These are phyloP conservation scores for Aspergillus phoenicis DNA, from an alignment of 2,329 filamentous ascomycete species.

Conservation along the genomic window DNA sequence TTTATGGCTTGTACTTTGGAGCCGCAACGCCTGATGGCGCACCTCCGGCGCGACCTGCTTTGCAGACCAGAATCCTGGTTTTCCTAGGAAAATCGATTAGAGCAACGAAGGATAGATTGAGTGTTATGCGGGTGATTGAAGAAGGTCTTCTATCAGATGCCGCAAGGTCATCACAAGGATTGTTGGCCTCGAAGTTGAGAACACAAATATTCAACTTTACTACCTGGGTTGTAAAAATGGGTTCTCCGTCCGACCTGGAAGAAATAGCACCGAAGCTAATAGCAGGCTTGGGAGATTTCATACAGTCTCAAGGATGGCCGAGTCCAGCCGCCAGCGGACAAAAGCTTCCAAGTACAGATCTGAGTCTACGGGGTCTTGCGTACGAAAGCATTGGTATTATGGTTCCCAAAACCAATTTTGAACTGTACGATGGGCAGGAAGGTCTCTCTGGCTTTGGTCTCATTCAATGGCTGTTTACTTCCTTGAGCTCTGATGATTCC, in stretches of 20 bases:
- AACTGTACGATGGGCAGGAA: constrained; percentile 32
- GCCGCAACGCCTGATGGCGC: constrained; percentile 49
- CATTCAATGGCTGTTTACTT: constrained; percentile 78
- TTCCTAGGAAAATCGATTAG: constrained; percentile 75
- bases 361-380: constrained; percentile 72
- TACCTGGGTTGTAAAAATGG: constrained; percentile 80
- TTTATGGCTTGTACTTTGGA: constrained; percentile 76
- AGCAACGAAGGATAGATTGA: constrained; percentile 69
- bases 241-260: constrained; percentile 61
- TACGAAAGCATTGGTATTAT: constrained; percentile 91
- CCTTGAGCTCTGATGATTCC: constrained; percentile 76
- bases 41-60: constrained; percentile 61
- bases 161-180: constrained; percentile 55
- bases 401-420: constrained; percentile 53
- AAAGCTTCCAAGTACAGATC: constrained; percentile 60
- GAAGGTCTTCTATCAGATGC: constrained; percentile 59
- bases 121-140: constrained; percentile 70
- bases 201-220: constrained; percentile 83
- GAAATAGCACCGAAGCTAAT: constrained; percentile 70
- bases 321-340: constrained; percentile 55
- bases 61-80: constrained; percentile 75
- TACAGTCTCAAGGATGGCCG: constrained; percentile 84
- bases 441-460: constrained; percentile 53
- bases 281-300: constrained; percentile 69
- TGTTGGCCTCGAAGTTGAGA: constrained; percentile 78